Conservation (phyloP, 352 stramenopile species). For the Lagenidium sp. region DNA sequence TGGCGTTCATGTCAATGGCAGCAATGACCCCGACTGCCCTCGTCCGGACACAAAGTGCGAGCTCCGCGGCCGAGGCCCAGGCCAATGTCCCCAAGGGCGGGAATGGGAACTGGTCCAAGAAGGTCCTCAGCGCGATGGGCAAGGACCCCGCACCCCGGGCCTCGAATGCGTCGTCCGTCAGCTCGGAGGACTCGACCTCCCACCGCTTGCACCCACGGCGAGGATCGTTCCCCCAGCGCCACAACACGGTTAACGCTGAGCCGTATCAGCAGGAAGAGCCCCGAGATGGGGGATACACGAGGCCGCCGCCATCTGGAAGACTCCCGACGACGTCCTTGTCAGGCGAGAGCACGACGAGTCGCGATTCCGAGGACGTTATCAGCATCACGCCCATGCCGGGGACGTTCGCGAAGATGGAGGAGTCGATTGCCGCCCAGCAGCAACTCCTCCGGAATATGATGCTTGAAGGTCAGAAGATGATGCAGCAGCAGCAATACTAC, state of each 20-base stretch:
- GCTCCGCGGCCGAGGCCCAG: background rate
- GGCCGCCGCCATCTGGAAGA: too few relatives aligned
- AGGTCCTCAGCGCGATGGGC: constrained; percentile 39
- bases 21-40: constrained; percentile 1
- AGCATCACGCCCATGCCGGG: constrained; percentile 44
- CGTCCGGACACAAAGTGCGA: too few relatives aligned
- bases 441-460: constrained; percentile 62
- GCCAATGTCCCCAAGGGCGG: constrained; percentile 21
- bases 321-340: constrained; percentile 7
- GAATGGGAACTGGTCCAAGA: constrained; percentile 56
- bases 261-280: too few relatives aligned
- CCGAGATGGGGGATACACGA: too few relatives aligned
- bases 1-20: background rate
- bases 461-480: constrained; percentile 69
- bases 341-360: constrained; percentile 13
- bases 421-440: constrained; percentile 70
- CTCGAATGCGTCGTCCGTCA: constrained; percentile 6
- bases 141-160: too few relatives aligned
- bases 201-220: too few relatives aligned
- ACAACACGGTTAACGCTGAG: constrained; percentile 2
- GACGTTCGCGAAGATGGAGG: constrained; percentile 68
- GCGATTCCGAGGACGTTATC: constrained; percentile 29
- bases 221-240: constrained; percentile 10
- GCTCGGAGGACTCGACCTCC: constrained; percentile 2
- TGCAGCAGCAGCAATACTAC: constrained; percentile 21